Conservation (phyloP, 1,284 basidiomycete species). For the Moesziomyces sp. region DNA sequence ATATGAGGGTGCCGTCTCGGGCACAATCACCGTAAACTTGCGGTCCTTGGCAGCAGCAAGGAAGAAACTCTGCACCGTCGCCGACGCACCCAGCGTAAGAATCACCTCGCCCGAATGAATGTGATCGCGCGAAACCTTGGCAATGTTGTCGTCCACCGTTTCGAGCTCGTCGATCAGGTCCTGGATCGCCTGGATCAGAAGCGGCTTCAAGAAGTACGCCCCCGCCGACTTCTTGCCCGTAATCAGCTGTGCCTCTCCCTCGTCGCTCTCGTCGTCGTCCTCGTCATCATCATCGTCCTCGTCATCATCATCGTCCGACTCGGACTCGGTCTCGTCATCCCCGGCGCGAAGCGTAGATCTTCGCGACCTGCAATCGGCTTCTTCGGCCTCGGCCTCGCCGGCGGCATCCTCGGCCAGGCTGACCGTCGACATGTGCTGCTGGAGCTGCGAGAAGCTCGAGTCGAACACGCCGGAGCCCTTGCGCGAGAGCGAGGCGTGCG, state of each 20-base stretch:
- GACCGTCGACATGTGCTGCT: slow-evolving; percentile 15
- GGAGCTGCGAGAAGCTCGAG: slow-evolving; percentile 16
- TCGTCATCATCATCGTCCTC: slow-evolving; percentile 10
- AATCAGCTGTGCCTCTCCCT: slow-evolving; percentile 21
- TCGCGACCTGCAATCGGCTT: slow-evolving; percentile 2
- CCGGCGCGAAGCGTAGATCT: not conserved
- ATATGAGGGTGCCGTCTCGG: slow-evolving; percentile 92
- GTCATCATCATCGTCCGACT: slow-evolving; percentile 13
- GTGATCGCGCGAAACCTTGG: slow-evolving; percentile 93
- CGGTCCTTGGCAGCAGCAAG: slow-evolving; percentile 88
- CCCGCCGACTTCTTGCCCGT: slow-evolving; percentile 26
- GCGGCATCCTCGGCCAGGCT: slow-evolving; percentile 30
- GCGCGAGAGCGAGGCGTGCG: slow-evolving; percentile 33
- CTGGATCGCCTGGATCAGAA: slow-evolving; percentile 70
- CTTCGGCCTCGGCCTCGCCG: slow-evolving; percentile 41
- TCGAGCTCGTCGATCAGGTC: slow-evolving; percentile 94
- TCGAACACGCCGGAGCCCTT: slow-evolving; percentile 43
- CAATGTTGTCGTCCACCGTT: slow-evolving; percentile 92
- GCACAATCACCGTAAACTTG: slow-evolving; percentile 95
- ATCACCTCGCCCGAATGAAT: slow-evolving; percentile 98
- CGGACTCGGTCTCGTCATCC: not conserved
- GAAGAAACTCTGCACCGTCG: slow-evolving; percentile 92
- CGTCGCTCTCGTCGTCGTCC: slow-evolving; percentile 5
- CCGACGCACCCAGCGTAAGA: slow-evolving; percentile 85
- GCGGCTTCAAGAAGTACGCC: slow-evolving; percentile 66